phyloP scores from a whole-genome alignment of 2,329 filamentous ascomycete species.

The Neonectria magnoliae region DNA sequence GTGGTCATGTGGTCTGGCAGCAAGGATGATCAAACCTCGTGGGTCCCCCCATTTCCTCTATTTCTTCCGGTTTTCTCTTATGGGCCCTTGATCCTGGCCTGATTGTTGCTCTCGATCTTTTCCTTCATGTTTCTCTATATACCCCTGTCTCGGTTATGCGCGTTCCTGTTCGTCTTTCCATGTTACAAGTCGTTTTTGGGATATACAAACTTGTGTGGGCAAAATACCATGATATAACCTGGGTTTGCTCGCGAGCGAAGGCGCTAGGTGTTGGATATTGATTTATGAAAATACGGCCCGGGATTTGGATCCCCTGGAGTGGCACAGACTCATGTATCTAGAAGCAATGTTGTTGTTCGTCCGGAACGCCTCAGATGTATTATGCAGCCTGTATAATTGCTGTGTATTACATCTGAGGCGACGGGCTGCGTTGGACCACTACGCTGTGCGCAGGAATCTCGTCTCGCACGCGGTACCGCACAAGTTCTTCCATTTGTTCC shows the following conservation, averaged over 20 bases:
- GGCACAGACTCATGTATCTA: slow-evolving; percentile 28
- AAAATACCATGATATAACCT: background rate
- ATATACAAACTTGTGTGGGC: background rate
- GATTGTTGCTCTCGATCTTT: slow-evolving; percentile 16
- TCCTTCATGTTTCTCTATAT: slow-evolving; percentile 4
- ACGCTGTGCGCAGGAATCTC: background rate
- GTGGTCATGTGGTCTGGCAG: slow-evolving; percentile 98
- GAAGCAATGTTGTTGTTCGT: slow-evolving; percentile 35
- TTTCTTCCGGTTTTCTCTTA: slow-evolving; percentile 35
- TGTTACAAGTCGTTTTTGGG: background rate
- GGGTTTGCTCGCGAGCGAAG: slow-evolving; percentile 8
- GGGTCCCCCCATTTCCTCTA: slow-evolving; percentile 56
- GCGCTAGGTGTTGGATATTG: background rate
- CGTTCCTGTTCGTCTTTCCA: background rate
- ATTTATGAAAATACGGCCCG: background rate
- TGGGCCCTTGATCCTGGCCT: slow-evolving; percentile 28
- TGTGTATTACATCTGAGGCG: slow-evolving; percentile 57
- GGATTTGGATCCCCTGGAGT: slow-evolving; percentile 3
- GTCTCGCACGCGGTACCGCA: background rate
- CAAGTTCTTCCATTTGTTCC: background rate
- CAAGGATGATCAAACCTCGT: slow-evolving; percentile 96
- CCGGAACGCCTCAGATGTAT: slow-evolving; percentile 54
- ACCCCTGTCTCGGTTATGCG: background rate
- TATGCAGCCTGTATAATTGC: slow-evolving; percentile 44
- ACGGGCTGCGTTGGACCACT: slow-evolving; percentile 55